Base-by-base conservation (phyloP, 2,329 filamentous ascomycete genomes). In the Pseudovirgaria hyperparasitica region DNA sequence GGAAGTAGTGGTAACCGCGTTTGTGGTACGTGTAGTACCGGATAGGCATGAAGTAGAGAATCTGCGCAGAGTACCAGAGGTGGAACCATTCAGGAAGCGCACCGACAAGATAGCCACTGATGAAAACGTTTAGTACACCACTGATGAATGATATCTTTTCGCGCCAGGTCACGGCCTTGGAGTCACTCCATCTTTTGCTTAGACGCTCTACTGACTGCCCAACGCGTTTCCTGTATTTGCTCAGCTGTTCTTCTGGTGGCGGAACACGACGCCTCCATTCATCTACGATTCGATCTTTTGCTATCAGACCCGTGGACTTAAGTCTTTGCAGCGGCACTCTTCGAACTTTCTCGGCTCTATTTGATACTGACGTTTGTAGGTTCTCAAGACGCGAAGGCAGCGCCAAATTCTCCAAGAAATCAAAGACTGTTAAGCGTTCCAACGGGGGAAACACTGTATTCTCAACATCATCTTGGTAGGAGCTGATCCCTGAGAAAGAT, bases 61-160 rank as follows among this genome's bases (percentile, higher is more conserved):
- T 67, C 55, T 93, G 86, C 3, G 56, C 67, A 6, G 82, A 86
- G 54, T 93, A 98, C 90, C 90, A 98, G 39, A 79, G 60, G 41
- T 92, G 87, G 54, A 96, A 93, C 52, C 74, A 78, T 42, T 92
- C 66, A 1, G 90, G 85, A 42, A 67, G 77, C 16, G 74, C 84
- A 34, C 90, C 90, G 28, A 98, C 80, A 24, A 98, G 63, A 52
- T 93, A 96, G 31, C 87, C 90, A 39, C 84, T 92, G 50, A 96
- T 75, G 57, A 98, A 92, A 52, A 98, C 90, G 58, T 98, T 98
- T 60, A 94, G 72, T 40, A 94, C 86, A 43, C 85, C 90, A 34
- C 76, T 87, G 36, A 98, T 94, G 55, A 98, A 98, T 5, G 87
- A 86, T 25, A 92, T 63, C 65, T 98, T 98, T 60, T 98, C 90